phyloP scores from a whole-genome alignment of 495 filamentous ascomycete genomes.

The Podospora pseudocomata region DNA sequence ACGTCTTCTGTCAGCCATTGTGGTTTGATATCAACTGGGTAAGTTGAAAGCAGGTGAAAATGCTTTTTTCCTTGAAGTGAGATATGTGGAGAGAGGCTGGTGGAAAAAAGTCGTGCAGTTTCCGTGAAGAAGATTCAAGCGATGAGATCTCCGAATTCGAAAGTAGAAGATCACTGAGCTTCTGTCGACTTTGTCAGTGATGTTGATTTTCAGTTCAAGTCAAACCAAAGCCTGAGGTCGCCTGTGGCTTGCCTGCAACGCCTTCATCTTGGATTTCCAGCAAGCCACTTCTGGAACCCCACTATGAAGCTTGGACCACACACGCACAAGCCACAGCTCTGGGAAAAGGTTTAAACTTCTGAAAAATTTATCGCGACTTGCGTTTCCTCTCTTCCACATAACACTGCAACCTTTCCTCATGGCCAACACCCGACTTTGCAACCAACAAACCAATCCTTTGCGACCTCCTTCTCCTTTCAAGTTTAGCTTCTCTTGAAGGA shows the following conservation, averaged over 20 bases:
- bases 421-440: background rate
- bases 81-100: background rate
- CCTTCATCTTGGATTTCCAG: background rate
- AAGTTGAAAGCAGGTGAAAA: background rate
- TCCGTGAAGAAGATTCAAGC: background rate
- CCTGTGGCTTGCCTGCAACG: background rate
- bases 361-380: conserved; percentile 19
- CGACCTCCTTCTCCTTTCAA: background rate
- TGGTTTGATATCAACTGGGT: conserved; percentile 1
- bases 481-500: background rate
- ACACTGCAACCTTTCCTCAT: background rate
- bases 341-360: conserved; percentile 8
- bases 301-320: conserved; percentile 6
- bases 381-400: conserved; percentile 7
- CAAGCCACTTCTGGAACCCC: background rate
- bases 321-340: conserved; percentile 7
- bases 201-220: background rate
- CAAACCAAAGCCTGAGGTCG: background rate
- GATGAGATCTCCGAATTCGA: background rate
- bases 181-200: background rate
- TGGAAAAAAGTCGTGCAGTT: background rate
- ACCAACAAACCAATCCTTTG: background rate
- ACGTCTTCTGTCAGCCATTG: conserved; percentile 81
- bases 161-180: background rate
- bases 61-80: background rate